Evolutionary conservation across 495 filamentous ascomycete genomes (phyloP), one percentile per base, ranked within the genome.

Genomic region (Aspergillus incahuasiensis): DNA sequence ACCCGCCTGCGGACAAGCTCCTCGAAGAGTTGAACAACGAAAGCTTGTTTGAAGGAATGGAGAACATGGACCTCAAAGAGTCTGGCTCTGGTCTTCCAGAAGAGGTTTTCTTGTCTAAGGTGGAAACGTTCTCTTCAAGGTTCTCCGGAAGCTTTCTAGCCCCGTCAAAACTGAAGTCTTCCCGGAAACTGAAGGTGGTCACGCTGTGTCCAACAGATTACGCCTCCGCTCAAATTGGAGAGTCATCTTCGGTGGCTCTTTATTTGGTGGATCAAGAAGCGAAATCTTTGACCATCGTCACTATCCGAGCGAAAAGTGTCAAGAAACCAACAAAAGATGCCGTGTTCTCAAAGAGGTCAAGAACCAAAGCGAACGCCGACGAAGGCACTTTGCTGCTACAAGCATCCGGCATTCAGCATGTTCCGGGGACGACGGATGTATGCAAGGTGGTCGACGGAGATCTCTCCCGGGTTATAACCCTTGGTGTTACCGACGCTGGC

Each of bases 51-150:
- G 83, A 87, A 53, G 84, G 84, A 0, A 85, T 89, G 50, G 80
- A 85, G 55, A 84, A 74, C 46, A 86, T 90, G 76, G 86, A 84
- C 15, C 73, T 88, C 20, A 84, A 87, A 45, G 87, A 88, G 68
- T 80, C 83, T 13, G 80, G 82, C 32, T 84, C 86, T 28, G 84
- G 87, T 1, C 77, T 92, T 16, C 81, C 82, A 16, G 85, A 87
- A 51, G 90, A 94, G 65, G 79, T 92, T 8, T 59, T 90, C 3
- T 75, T 95, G 48, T 82, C 78, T 39, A 90, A 87, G 60, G 77
- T 95, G 15, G 83, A 90, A 57, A 87, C 76, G 45, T 81, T 91
- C 55, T 77, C 84, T 20, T 78, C 84, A 44, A 85, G 82, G 42
- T 82, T 85, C 45, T 76, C 79, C 2, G 69, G 63, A 34, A 84